Conservation (phyloP, 805 yeast genomes). For the Saccharomycodes ludwigii region DNA sequence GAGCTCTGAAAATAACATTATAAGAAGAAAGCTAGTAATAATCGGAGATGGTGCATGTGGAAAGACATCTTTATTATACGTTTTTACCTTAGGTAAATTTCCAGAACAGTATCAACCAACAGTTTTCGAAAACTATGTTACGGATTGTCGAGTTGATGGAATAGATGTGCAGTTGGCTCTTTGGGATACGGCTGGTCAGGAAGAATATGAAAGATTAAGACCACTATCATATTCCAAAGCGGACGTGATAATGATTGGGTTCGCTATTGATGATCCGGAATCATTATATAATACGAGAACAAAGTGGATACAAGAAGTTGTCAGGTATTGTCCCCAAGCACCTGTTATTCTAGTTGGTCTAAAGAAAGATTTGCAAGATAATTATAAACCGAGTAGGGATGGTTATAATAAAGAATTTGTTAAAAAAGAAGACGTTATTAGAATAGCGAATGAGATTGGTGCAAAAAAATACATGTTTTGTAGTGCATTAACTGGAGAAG, state of each 20-base stretch:
- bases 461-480: conserved; percentile 80
- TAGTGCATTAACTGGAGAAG: conserved; percentile 86
- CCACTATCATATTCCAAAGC: conserved; percentile 85
- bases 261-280: conserved; percentile 76
- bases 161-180: conserved; percentile 77
- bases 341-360: conserved; percentile 75
- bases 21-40: conserved; percentile 69
- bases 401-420: conserved; percentile 34
- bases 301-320: conserved; percentile 83
- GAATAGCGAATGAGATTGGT: conserved; percentile 65
- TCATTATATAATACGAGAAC: conserved; percentile 69
- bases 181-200: conserved; percentile 98
- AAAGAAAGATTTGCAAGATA: conserved; percentile 64
- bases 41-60: conserved; percentile 97
- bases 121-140: conserved; percentile 87
- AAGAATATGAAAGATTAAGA: conserved; percentile 81
- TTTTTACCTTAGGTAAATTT: conserved; percentile 84
- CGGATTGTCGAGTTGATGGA: conserved; percentile 90
- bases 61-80: conserved; percentile 80
- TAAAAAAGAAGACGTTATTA: conserved; percentile 44
- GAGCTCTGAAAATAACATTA: conserved; percentile 11
- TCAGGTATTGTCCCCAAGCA: conserved; percentile 65
- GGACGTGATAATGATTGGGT: conserved; percentile 74
- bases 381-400: conserved; percentile 23
- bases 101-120: conserved; percentile 92